Percentiles rank a stretch among this genome's conserved stretches.
These are phyloP conservation scores for Tricholoma furcatifolium DNA, from an alignment of 768 basidiomycete species.

Conservation along the genomic window DNA sequence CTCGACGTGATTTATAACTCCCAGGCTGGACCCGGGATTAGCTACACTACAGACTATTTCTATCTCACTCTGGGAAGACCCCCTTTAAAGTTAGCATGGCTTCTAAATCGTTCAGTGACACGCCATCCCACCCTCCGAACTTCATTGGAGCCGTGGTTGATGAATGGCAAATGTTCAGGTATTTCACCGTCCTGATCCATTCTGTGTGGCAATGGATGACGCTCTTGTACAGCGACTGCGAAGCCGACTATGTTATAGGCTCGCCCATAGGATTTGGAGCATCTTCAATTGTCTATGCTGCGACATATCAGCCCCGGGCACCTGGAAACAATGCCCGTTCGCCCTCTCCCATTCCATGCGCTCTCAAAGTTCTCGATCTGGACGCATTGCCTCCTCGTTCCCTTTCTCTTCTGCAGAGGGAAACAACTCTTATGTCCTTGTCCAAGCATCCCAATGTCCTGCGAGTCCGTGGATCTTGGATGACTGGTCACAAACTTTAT, in stretches of 20 bases:
- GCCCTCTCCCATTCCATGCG: constrained; percentile 54
- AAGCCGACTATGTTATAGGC: constrained; percentile 73
- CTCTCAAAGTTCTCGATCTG: constrained; percentile 88
- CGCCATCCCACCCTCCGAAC: constrained; percentile 12
- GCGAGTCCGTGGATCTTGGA: constrained; percentile 89
- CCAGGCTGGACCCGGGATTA: constrained; percentile 7
- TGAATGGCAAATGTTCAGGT: constrained; percentile 84
- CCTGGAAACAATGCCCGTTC: constrained; percentile 5
- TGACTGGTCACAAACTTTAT: constrained; percentile 76
- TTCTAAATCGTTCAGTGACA: constrained; percentile 10
- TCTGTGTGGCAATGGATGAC: constrained; percentile 9
- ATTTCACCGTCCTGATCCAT: constrained; percentile 8
- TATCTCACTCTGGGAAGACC: neutral
- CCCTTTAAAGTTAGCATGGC: constrained; percentile 16
- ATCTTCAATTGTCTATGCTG: constrained; percentile 87
- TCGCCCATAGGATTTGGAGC: constrained; percentile 87
- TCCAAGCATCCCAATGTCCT: constrained; percentile 93
- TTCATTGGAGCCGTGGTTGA: constrained; percentile 85
- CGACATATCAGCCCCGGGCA: constrained; percentile 50
- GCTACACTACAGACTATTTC: constrained; percentile 1
- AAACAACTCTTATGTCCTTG: constrained; percentile 90
- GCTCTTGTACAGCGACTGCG: constrained; percentile 50
- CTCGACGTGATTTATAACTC: neutral
- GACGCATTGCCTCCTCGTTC: constrained; percentile 73
- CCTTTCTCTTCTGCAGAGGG: constrained; percentile 72